Percentiles rank a stretch among this genome's conserved stretches.
These are phyloP conservation scores for Fusarium caatingaense DNA, from an alignment of 2,329 filamentous ascomycete species.

Conservation along the genomic window DNA sequence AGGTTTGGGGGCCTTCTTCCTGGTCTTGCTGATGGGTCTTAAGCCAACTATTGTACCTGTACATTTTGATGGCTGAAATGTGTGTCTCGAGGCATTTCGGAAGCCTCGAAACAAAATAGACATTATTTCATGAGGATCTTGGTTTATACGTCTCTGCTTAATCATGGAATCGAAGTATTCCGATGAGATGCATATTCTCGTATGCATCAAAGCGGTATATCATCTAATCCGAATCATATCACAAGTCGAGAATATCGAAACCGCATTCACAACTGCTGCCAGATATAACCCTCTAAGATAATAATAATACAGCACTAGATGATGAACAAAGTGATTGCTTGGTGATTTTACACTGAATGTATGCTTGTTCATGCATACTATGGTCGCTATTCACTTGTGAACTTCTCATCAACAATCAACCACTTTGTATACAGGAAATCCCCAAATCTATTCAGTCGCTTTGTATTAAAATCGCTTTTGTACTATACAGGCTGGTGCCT, in stretches of 20 bases:
- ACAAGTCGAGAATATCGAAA: background rate
- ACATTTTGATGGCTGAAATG: background rate
- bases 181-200: background rate
- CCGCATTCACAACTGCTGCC: background rate
- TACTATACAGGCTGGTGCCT: background rate
- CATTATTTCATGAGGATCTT: conserved; percentile 29
- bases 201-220: conserved; percentile 35
- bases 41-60: background rate
- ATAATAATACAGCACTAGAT: background rate
- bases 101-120: conserved; percentile 17
- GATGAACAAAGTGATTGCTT: background rate
- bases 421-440: background rate
- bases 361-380: background rate
- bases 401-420: no score
- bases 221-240: background rate
- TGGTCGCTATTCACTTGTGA: background rate
- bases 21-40: conserved; percentile 24
- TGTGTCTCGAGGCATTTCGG: conserved; percentile 4
- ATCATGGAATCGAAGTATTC: background rate
- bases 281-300: background rate
- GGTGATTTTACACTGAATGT: background rate
- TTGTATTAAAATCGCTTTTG: conserved; percentile 9
- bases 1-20: background rate
- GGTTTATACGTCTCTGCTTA: background rate
- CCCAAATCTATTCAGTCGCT: conserved; percentile 1